Percentiles rank a stretch among this genome's conserved stretches.
These are phyloP conservation scores for Whalleya microplaca DNA, from an alignment of 2,329 filamentous ascomycete species.

Conservation along the genomic window DNA sequence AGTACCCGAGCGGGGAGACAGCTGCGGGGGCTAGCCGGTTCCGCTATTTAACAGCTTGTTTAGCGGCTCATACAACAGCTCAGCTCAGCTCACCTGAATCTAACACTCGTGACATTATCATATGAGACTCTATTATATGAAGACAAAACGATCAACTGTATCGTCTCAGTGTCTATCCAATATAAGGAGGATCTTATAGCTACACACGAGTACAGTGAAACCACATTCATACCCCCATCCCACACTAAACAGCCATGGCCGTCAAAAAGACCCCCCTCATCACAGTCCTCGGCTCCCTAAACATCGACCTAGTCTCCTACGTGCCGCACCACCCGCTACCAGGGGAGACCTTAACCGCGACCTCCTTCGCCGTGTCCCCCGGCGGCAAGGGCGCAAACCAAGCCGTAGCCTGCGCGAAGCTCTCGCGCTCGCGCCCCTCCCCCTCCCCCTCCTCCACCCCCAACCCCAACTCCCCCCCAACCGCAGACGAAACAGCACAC, in stretches of 20 bases:
- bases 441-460: slow-evolving; percentile 40
- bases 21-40: slow-evolving; percentile 18
- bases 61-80: slow-evolving; percentile 16
- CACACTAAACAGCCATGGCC: slow-evolving; percentile 21
- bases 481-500: slow-evolving; percentile 36
- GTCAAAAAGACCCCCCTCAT: slow-evolving; percentile 54
- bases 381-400: slow-evolving; percentile 98
- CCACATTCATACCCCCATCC: background rate
- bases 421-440: slow-evolving; percentile 62
- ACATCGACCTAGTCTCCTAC: slow-evolving; percentile 89
- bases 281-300: slow-evolving; percentile 88
- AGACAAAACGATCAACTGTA: background rate
- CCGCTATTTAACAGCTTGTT: slow-evolving; percentile 27
- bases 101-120: background rate
- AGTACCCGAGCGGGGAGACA: too few species aligned
- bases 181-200: too few species aligned
- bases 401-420: slow-evolving; percentile 83
- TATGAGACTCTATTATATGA: background rate
- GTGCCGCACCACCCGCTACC: slow-evolving; percentile 81
- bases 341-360: slow-evolving; percentile 86
- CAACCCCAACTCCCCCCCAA: slow-evolving; percentile 39
- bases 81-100: background rate
- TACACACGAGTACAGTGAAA: background rate
- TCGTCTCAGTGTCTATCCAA: too few species aligned
- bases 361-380: slow-evolving; percentile 75